Conservation (phyloP, 2,329 filamentous ascomycete species). For the Aspergillus candidus region DNA sequence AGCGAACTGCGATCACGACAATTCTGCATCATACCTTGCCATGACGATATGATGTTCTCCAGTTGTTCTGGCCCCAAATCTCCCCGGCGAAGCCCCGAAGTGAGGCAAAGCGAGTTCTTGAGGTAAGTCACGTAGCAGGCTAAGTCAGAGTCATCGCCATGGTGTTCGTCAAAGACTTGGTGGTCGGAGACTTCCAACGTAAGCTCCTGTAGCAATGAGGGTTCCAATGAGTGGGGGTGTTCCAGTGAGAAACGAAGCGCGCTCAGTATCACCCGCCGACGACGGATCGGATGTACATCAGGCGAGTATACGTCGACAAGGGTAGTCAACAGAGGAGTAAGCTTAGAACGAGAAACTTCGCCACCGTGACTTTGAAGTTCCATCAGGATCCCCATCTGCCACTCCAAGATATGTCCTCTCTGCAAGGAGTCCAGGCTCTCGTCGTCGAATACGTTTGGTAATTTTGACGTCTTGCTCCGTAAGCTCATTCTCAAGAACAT, state of each 20-base stretch:
- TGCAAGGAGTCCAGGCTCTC: conserved; percentile 18
- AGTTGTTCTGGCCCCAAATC: conserved; percentile 23
- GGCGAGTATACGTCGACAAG: conserved; percentile 31
- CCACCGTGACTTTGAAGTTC: conserved; percentile 26
- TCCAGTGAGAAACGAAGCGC: conserved; percentile 32
- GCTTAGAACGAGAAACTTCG: conserved; percentile 22
- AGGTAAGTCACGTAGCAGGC: conserved; percentile 23
- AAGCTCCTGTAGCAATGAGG: conserved; percentile 17
- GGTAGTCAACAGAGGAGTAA: conserved; percentile 23
- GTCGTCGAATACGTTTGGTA: conserved; percentile 28
- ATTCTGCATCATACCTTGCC: conserved; percentile 37
- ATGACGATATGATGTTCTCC: conserved; percentile 28
- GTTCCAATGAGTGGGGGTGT: conserved; percentile 23
- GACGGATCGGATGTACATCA: conserved; percentile 31
- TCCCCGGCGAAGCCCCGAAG: conserved; percentile 30
- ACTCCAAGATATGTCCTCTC: conserved; percentile 31
- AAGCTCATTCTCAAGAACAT: conserved; percentile 33
- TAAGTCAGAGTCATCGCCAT: conserved; percentile 24
- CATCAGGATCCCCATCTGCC: conserved; percentile 32
- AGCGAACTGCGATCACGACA: conserved; percentile 42
- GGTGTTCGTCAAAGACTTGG: conserved; percentile 20
- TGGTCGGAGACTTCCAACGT: too few species aligned
- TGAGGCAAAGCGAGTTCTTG: conserved; percentile 30
- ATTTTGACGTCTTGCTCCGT: conserved; percentile 23
- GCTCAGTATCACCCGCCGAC: conserved; percentile 30